A percentile compares a stretch with the other conserved stretches of the same genome.
phyloP scores from a whole-genome alignment of 1,284 basidiomycete genomes.

The Meripilus lineatus region DNA sequence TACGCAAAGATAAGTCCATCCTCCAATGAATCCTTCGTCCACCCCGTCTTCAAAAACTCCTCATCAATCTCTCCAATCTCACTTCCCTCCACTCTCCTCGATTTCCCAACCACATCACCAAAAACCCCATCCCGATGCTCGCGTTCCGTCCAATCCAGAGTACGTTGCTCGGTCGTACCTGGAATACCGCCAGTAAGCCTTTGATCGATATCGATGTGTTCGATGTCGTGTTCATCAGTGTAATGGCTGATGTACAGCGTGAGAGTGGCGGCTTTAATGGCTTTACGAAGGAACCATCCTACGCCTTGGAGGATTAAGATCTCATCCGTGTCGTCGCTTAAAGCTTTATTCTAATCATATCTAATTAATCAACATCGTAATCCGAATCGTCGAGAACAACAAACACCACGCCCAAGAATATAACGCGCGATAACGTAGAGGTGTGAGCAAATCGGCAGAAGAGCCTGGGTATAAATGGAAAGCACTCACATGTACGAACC shows the following conservation, averaged over 20 bases:
- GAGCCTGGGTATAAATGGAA: background rate
- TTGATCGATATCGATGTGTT: slow-evolving; percentile 61
- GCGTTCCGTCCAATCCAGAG: slow-evolving; percentile 46
- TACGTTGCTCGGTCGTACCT: slow-evolving; percentile 49
- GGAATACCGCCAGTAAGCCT: slow-evolving; percentile 54
- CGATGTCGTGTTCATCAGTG: slow-evolving; percentile 47
- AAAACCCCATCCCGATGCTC: slow-evolving; percentile 49
- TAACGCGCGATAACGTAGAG: background rate
- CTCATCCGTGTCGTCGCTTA: slow-evolving; percentile 51
- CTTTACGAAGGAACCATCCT: slow-evolving; percentile 54
- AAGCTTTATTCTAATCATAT: slow-evolving; percentile 45
- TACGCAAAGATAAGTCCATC: slow-evolving; percentile 29
- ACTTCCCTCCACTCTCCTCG: slow-evolving; percentile 25
- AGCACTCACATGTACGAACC: slow-evolving; percentile 17
- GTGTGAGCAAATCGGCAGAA: background rate
- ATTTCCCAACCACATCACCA: slow-evolving; percentile 47
- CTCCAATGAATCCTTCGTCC: slow-evolving; percentile 29
- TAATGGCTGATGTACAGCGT: slow-evolving; percentile 56
- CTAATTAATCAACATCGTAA: background rate
- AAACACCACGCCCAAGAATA: background rate
- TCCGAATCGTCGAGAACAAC: background rate
- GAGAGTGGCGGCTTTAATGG: slow-evolving; percentile 46
- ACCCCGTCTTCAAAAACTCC: slow-evolving; percentile 32
- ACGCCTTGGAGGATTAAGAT: slow-evolving; percentile 61
- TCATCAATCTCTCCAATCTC: slow-evolving; percentile 29